Conservation (phyloP, 345 rosid species). For the Rhodamnia rubescens region DNA sequence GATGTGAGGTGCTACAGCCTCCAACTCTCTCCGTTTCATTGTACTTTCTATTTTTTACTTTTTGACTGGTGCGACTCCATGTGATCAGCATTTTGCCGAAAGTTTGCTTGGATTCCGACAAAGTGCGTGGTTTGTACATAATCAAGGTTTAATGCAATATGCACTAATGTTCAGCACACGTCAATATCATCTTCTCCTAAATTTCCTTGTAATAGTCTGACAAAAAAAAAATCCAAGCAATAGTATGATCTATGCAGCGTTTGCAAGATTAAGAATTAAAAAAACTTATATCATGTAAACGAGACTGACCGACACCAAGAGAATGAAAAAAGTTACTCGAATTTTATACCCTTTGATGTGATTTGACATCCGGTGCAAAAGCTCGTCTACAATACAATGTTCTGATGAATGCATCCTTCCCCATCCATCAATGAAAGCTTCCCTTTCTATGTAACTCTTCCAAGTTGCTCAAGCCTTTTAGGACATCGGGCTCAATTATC, state of each 20-base stretch:
- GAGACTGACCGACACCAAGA: no score
- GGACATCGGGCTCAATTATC: neutral
- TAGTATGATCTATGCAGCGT: neutral
- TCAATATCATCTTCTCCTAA: neutral
- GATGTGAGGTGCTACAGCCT: neutral
- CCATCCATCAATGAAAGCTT: neutral
- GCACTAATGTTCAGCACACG: neutral
- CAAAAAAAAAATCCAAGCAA: neutral
- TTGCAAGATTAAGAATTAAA: no score
- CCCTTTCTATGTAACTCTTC: neutral
- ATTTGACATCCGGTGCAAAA: no score
- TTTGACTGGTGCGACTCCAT: neutral
- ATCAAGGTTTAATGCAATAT: neutral
- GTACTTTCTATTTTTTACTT: neutral
- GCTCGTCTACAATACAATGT: no score
- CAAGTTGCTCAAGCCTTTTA: neutral
- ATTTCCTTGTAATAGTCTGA: neutral
- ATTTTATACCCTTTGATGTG: no score
- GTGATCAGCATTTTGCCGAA: neutral
- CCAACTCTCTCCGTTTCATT: neutral
- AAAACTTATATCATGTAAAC: no score
- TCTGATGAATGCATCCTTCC: no score
- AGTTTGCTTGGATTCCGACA: neutral
- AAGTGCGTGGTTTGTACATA: neutral
- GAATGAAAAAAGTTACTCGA: no score